These are phyloP conservation scores for Chimonanthus salicifolius DNA, from an alignment of 164 flowering plant genomes.

Conservation along the genomic window DNA sequence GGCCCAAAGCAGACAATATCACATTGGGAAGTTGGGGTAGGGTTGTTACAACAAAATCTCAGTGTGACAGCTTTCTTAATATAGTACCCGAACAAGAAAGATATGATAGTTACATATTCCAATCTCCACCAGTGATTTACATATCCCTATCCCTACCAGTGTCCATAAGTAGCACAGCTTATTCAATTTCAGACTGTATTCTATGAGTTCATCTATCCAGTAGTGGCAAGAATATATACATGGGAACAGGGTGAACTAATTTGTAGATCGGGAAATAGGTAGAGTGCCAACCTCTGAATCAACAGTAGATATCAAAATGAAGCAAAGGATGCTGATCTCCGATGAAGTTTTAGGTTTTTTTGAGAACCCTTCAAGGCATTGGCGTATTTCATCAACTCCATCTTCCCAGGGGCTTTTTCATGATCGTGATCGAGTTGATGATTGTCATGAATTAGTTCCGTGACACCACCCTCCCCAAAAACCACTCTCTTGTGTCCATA, in stretches of 20 bases:
- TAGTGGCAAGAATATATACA: neutral
- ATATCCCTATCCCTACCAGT: neutral
- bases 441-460: conserved; percentile 14
- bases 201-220: neutral
- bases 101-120: too few relatives aligned
- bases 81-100: too few relatives aligned
- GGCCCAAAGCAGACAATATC: too few relatives aligned
- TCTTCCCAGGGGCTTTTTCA: conserved; percentile 22
- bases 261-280: neutral
- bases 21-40: too few relatives aligned
- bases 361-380: conserved; percentile 42
- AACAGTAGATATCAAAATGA: neutral
- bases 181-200: neutral
- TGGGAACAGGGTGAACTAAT: neutral
- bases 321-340: conserved; percentile 27
- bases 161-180: neutral
- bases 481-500: conserved; percentile 13
- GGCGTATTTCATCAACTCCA: conserved; percentile 59
- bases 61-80: too few relatives aligned
- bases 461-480: conserved; percentile 17
- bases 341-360: conserved; percentile 12
- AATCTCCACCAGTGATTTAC: neutral
- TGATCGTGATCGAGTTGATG: conserved; percentile 14
- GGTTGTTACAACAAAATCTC: too few relatives aligned
- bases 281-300: neutral